Conservation (phyloP, 306 rosid species). For the Vicia sativa region DNA sequence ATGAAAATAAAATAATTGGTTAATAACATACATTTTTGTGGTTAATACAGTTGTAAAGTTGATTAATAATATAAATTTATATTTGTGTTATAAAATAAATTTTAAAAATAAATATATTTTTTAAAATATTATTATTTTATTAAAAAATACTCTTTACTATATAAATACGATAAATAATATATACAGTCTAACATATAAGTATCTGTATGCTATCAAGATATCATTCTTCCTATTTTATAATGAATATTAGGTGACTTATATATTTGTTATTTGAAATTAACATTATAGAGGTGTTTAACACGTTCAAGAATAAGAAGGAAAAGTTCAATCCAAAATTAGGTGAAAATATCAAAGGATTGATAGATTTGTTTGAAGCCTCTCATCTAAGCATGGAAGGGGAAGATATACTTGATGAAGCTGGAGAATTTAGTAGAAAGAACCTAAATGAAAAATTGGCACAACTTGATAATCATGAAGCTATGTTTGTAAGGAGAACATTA, state of each 20-base stretch:
- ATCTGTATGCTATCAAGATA: too few relatives aligned
- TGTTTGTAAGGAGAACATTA: conserved; percentile 44
- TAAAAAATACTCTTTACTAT: too few relatives aligned
- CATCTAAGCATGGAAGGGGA: conserved; percentile 42
- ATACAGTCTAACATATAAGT: too few relatives aligned
- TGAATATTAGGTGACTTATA: background rate
- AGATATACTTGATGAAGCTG: conserved; percentile 45
- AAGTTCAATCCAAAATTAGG: conserved; percentile 29
- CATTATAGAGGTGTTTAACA: conserved; percentile 39
- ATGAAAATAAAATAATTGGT: too few relatives aligned
- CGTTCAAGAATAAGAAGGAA: conserved; percentile 38
- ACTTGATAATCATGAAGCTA: conserved; percentile 32
- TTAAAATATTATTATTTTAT: too few relatives aligned
- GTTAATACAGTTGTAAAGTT: too few relatives aligned
- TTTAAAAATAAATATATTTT: too few relatives aligned
- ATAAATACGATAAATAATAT: too few relatives aligned
- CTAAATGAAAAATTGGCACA: conserved; percentile 19
- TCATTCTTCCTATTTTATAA: background rate
- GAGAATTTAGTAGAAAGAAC: conserved; percentile 29
- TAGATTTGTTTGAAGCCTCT: conserved; percentile 48
- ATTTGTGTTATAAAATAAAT: too few relatives aligned
- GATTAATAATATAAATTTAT: too few relatives aligned
- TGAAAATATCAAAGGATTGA: conserved; percentile 36
- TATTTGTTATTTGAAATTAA: conserved; percentile 10
- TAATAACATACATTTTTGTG: too few relatives aligned